Percentiles rank a stretch among this genome's conserved stretches.
These are phyloP conservation scores for Pistacia atlantica DNA, from an alignment of 345 rosid genomes.

Conservation along the genomic window DNA sequence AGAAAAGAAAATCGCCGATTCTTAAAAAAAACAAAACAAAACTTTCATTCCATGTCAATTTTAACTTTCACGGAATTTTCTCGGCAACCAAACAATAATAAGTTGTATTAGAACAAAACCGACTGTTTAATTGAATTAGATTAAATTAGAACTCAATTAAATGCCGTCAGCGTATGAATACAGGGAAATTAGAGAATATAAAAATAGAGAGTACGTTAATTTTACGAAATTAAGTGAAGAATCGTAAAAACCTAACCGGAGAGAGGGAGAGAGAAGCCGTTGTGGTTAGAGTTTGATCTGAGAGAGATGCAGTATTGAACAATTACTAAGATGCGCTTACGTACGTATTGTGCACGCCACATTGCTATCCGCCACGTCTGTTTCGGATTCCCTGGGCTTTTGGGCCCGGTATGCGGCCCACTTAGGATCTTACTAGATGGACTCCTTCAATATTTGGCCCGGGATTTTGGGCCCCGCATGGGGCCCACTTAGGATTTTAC, in stretches of 20 bases:
- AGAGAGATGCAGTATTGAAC: background rate
- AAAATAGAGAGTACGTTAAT: background rate
- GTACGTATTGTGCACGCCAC: conserved; percentile 5
- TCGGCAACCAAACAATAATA: background rate
- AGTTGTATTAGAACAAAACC: conserved; percentile 4
- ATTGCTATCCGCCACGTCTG: conserved; percentile 5
- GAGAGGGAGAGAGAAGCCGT: background rate
- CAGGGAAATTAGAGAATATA: background rate
- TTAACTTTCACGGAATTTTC: background rate
- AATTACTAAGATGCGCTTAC: background rate
- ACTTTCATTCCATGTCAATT: background rate
- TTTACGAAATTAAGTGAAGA: background rate
- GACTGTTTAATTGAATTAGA: background rate
- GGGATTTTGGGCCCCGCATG: background rate
- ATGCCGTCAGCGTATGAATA: background rate
- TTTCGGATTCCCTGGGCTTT: background rate
- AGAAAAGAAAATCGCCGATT: too few species aligned
- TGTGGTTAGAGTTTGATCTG: conserved; percentile 12
- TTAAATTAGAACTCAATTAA: background rate
- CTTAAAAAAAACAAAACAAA: background rate
- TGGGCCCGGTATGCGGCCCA: background rate
- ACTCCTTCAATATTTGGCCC: too few species aligned
- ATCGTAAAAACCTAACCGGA: conserved; percentile 2
- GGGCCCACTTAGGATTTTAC: background rate
- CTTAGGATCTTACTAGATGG: too few species aligned